These are phyloP conservation scores for Mycena vulgaris DNA, from an alignment of 768 basidiomycete genomes.

Conservation along the genomic window DNA sequence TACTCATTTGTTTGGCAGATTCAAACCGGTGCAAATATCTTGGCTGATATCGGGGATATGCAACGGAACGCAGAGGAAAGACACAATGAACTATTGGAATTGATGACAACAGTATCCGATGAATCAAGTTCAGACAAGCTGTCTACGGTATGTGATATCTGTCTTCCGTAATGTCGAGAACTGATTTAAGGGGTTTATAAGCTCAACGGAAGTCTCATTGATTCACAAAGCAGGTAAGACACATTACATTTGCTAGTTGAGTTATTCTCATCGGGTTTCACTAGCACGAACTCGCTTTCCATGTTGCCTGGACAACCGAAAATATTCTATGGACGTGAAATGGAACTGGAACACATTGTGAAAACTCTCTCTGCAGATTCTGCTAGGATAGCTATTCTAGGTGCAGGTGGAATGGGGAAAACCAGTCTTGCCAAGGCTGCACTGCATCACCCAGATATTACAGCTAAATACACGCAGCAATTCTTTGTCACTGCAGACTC, in stretches of 20 bases:
- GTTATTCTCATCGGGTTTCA: neutral
- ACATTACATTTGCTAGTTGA: neutral
- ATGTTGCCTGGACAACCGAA: neutral
- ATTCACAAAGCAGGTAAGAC: neutral
- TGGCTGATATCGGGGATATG: neutral
- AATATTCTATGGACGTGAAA: neutral
- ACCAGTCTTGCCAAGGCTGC: slow-evolving; percentile 3
- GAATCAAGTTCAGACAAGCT: neutral
- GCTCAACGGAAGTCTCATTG: neutral
- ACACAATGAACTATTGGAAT: neutral
- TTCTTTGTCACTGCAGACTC: slow-evolving; percentile 2
- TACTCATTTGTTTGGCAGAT: too few species aligned
- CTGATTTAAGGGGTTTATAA: neutral
- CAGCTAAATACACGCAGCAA: neutral
- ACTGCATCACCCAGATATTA: neutral
- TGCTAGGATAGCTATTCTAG: neutral
- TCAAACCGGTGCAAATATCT: too few species aligned
- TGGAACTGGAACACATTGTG: neutral
- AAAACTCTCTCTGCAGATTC: neutral
- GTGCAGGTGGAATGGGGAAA: neutral
- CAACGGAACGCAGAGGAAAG: neutral
- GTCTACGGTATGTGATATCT: neutral
- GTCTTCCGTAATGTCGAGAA: too few species aligned
- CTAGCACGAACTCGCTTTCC: neutral
- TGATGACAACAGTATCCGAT: neutral